Evolutionary conservation across 169 alveolate species (phyloP).

Genomic region (Eimeria praecox): DNA sequence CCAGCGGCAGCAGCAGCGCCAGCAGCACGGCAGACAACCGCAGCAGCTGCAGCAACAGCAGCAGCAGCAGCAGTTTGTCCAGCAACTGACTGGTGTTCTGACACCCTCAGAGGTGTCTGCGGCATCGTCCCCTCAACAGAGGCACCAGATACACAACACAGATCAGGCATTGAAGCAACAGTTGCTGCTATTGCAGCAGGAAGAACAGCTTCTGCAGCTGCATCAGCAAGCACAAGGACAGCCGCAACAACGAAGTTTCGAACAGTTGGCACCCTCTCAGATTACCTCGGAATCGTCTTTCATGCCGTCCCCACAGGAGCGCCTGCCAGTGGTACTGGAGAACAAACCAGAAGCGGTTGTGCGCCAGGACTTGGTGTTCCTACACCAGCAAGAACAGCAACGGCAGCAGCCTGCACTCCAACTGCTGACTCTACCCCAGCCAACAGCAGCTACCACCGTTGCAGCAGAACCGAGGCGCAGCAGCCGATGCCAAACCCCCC

Average conservation of each 20-base stretch:
- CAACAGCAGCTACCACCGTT: constrained; percentile 12
- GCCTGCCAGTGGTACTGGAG: not conserved
- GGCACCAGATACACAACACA: not conserved
- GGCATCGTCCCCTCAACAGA: not conserved
- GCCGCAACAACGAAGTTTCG: constrained; percentile 8
- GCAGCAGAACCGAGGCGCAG: constrained; percentile 44
- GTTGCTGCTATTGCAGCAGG: not conserved
- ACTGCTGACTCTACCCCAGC: not conserved
- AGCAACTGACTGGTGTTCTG: not conserved
- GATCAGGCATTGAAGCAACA: not conserved
- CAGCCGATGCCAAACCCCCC: constrained; percentile 6
- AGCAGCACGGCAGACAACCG: constrained; percentile 1
- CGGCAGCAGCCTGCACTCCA: constrained; percentile 12
- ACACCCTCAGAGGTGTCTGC: not conserved
- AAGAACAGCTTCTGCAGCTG: constrained; percentile 27
- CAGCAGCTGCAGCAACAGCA: constrained; percentile 35
- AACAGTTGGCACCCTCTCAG: not conserved
- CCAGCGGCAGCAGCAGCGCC: constrained; percentile 45
- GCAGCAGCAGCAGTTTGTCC: not conserved
- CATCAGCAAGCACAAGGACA: constrained; percentile 16
- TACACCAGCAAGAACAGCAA: constrained; percentile 45
- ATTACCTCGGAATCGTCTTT: not conserved
- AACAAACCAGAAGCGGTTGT: not conserved
- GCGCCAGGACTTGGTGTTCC: constrained; percentile 1
- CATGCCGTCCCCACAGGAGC: not conserved